These are phyloP conservation scores for Trichoderma sp. DNA, from an alignment of 2,329 filamentous ascomycete species.

Conservation along the genomic window DNA sequence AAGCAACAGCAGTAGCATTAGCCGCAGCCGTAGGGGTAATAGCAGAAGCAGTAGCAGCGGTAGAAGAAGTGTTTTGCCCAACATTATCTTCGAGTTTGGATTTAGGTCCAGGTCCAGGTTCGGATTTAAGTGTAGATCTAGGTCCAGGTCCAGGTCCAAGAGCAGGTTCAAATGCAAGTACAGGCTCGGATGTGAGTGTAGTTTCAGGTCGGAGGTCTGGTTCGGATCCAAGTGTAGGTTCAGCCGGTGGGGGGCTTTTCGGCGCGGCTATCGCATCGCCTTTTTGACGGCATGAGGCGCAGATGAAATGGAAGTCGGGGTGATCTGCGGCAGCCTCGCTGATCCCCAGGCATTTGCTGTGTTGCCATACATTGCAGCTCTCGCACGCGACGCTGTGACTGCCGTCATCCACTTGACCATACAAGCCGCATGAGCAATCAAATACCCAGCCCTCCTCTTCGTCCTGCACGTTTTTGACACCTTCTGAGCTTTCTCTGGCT, in stretches of 20 bases:
- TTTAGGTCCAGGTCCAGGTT: conserved; percentile 46
- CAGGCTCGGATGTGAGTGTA: not conserved
- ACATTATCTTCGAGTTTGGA: conserved; percentile 33
- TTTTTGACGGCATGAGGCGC: conserved; percentile 72
- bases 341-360: conserved; percentile 88
- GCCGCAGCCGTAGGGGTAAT: not conserved
- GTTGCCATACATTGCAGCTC: conserved; percentile 93
- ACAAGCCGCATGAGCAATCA: conserved; percentile 87
- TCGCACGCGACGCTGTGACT: conserved; percentile 94
- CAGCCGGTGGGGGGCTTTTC: conserved; percentile 50
- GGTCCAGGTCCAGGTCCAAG: not conserved
- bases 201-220: too few relatives aligned
- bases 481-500: conserved; percentile 76
- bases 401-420: conserved; percentile 93
- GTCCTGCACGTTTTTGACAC: conserved; percentile 67
- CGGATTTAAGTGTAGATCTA: conserved; percentile 34
- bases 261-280: conserved; percentile 64
- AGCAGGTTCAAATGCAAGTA: conserved; percentile 34
- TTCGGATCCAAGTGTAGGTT: not conserved
- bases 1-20: not conserved
- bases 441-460: conserved; percentile 93
- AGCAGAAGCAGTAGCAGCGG: not conserved
- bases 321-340: conserved; percentile 76
- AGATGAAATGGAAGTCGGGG: conserved; percentile 86
- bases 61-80: not conserved